These are phyloP conservation scores for Neonothopanus nambi DNA, from an alignment of 1,284 basidiomycete genomes.

Conservation along the genomic window DNA sequence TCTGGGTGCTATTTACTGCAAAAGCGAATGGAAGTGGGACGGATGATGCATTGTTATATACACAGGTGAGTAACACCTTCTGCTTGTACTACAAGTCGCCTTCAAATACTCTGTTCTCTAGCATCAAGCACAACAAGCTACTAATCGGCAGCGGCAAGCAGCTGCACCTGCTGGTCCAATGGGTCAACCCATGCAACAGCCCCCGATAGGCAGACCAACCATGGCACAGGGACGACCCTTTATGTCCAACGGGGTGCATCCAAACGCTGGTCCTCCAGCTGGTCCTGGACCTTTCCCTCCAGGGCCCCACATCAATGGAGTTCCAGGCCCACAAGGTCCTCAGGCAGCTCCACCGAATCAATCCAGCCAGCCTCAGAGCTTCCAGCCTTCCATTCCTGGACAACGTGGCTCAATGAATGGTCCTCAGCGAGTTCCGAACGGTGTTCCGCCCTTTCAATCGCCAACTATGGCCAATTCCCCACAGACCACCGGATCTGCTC, in stretches of 20 bases:
- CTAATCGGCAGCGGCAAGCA: conserved; percentile 8
- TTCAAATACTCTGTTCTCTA: conserved; percentile 14
- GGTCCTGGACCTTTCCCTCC: conserved; percentile 9
- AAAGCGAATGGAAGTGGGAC: conserved; percentile 63
- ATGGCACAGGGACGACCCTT: background rate
- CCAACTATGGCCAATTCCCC: conserved; percentile 33
- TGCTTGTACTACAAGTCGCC: conserved; percentile 11
- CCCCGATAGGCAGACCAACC: conserved; percentile 10
- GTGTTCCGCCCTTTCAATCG: conserved; percentile 35
- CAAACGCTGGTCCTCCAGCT: conserved; percentile 1
- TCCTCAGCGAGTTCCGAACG: conserved; percentile 33
- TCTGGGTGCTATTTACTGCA: conserved; percentile 79
- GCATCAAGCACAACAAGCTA: conserved; percentile 29
- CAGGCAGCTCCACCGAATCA: conserved; percentile 22
- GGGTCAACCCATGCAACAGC: conserved; percentile 26
- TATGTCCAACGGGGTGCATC: conserved; percentile 33
- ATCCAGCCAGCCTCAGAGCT: background rate
- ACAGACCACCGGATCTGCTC: conserved; percentile 21
- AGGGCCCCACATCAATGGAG: conserved; percentile 41
- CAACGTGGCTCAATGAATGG: conserved; percentile 20
- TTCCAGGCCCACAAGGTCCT: conserved; percentile 34
- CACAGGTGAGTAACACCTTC: conserved; percentile 49
- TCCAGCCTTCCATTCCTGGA: conserved; percentile 17
- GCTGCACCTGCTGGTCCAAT: conserved; percentile 36
- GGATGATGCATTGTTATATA: conserved; percentile 72